Evolutionary conservation across 2,329 filamentous ascomycete species (phyloP).

Genomic region (Coleophoma eucalyptorum): DNA sequence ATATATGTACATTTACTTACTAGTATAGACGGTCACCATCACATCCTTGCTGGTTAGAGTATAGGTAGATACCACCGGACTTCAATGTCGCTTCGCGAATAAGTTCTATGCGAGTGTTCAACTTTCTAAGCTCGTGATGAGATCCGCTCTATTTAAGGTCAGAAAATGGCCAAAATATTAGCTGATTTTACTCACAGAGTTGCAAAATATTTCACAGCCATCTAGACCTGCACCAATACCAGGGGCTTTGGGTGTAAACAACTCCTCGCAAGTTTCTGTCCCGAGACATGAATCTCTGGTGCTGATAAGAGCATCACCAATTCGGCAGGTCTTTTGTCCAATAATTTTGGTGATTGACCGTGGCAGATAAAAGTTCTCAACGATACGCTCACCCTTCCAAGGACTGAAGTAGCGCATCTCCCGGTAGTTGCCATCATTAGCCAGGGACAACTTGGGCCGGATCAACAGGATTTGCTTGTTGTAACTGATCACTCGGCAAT

Average conservation of each 20-base stretch:
- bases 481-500: constrained; percentile 58
- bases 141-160: constrained; percentile 47
- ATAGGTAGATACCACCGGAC: constrained; percentile 55
- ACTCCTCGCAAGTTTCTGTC: constrained; percentile 58
- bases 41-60: constrained; percentile 58
- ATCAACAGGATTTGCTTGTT: constrained; percentile 69
- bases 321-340: constrained; percentile 41
- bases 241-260: constrained; percentile 51
- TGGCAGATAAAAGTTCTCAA: constrained; percentile 64
- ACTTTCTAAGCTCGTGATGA: constrained; percentile 66
- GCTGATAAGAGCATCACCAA: constrained; percentile 50
- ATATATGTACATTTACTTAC: not conserved
- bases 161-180: too few relatives aligned
- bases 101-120: constrained; percentile 58
- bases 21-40: constrained; percentile 47
- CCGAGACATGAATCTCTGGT: not conserved
- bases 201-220: constrained; percentile 70
- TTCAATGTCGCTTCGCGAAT: constrained; percentile 65
- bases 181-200: constrained; percentile 28
- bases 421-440: constrained; percentile 66
- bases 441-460: constrained; percentile 67
- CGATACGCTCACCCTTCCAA: constrained; percentile 52
- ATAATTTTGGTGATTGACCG: constrained; percentile 52
- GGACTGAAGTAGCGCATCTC: constrained; percentile 60
- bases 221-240: constrained; percentile 51